Evolutionary conservation across 1,284 basidiomycete genomes (phyloP), one percentile per base, ranked within the genome.

Genomic region (Caloboletus inedulis): DNA sequence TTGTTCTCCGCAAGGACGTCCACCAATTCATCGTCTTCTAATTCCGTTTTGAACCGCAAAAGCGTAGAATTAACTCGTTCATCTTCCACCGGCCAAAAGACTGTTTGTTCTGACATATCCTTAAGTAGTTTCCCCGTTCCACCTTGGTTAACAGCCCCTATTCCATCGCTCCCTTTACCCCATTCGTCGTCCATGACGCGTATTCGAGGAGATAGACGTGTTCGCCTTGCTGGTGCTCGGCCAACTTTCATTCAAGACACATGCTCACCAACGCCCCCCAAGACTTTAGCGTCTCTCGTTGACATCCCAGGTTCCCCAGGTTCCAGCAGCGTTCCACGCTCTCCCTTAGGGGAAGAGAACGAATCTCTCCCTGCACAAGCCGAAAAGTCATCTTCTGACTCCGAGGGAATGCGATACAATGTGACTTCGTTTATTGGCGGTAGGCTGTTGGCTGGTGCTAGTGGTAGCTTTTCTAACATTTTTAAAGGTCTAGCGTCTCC

Each of bases 351-450:
- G n/a, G 63, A 61, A 52, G 69, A 69, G 39, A 66, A 65, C 12
- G 69, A 71, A 40, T 52, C 56, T 3, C 49, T 61, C 40, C 41
- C 59, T 43, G 52, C 60, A 16, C 63, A 63, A 33, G 58, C 60
- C 2, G 52, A 61, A 13, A 63, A 52, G 23, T 53, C 42, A 37
- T 47, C 49, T 36, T 62, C 70, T 43, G 72, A 74, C 48, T 81
- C 80, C n/a, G 70, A 65, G 19, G 80, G 74, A 14, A 84, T 78
- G 0, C 81, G 79, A 56, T 87, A 83, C 58, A 85, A 88, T 57
- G 83, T 88, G 21, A 89, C 86, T 21, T 88, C 87, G 3, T 89
- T 89, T 63, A 86, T 89, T 58, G 82, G 78, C 55, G 76, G 85
- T 87, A 57, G 66, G 80, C 60, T 42, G 25, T 47, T 51, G 39